phyloP scores from a whole-genome alignment of 2,329 filamentous ascomycete species.

The Pyrenochaeta sp. region DNA sequence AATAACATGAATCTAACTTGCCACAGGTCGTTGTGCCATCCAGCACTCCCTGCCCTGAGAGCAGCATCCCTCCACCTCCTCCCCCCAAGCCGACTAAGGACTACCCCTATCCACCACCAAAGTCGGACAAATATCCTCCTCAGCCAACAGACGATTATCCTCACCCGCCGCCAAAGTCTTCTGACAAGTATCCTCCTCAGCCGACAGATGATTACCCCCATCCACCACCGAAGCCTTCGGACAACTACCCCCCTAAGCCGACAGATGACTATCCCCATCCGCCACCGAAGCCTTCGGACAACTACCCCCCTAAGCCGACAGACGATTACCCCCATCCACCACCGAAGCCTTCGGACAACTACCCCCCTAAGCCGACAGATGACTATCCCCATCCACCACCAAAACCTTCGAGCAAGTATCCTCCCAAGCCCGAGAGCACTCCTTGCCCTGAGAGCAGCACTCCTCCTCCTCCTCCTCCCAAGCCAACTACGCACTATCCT shows the following conservation, averaged over 20 bases:
- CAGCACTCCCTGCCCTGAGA: conserved; percentile 3
- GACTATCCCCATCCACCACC: too few relatives aligned
- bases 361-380: too few relatives aligned
- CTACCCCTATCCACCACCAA: not conserved
- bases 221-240: conserved; percentile 2
- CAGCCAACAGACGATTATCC: too few relatives aligned
- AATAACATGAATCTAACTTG: not conserved
- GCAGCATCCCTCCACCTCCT: not conserved
- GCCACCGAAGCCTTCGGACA: conserved; percentile 2
- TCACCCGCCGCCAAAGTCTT: not conserved
- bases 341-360: conserved; percentile 15
- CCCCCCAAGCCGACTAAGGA: conserved; percentile 5
- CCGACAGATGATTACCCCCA: not conserved
- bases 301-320: too few relatives aligned
- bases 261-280: not conserved
- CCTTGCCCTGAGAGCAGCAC: conserved; percentile 4
- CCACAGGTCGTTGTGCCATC: not conserved
- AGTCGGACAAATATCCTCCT: not conserved
- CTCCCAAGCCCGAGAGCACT: not conserved
- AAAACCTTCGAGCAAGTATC: not conserved
- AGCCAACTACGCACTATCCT: not conserved
- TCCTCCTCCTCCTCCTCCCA: not conserved
- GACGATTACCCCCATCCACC: too few relatives aligned
- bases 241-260: not conserved
- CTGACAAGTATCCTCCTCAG: conserved; percentile 3